phyloP scores from a whole-genome alignment of 805 yeast genomes.

The Kuraishia molischiana region DNA sequence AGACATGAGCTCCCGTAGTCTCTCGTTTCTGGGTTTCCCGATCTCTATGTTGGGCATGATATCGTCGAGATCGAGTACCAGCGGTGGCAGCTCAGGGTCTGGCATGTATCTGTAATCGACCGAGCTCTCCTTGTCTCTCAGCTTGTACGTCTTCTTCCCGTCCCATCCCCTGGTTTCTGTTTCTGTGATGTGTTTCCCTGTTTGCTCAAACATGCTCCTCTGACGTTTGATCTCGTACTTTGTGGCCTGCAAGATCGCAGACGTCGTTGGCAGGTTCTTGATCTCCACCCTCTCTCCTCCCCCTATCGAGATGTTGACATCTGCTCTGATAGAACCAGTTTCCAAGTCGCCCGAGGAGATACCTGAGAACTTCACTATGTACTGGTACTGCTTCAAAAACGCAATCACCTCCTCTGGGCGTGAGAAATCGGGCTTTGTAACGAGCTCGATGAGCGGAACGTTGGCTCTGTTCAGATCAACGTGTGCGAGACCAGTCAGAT shows the following conservation, averaged over 20 bases:
- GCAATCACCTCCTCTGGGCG: slow-evolving; percentile 58
- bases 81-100: slow-evolving; percentile 74
- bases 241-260: slow-evolving; percentile 72
- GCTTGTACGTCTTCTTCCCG: slow-evolving; percentile 19
- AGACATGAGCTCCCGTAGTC: slow-evolving; percentile 31
- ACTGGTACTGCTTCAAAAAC: slow-evolving; percentile 75
- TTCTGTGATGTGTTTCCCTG: background rate
- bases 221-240: slow-evolving; percentile 70
- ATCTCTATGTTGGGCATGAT: slow-evolving; percentile 26
- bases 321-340: slow-evolving; percentile 91
- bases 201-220: slow-evolving; percentile 13
- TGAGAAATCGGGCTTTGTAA: slow-evolving; percentile 81
- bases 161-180: background rate
- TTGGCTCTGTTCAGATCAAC: slow-evolving; percentile 82
- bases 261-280: slow-evolving; percentile 78
- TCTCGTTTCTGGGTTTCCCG: slow-evolving; percentile 45
- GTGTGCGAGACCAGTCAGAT: slow-evolving; percentile 25
- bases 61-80: slow-evolving; percentile 35
- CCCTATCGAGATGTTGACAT: slow-evolving; percentile 81
- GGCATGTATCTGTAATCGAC: slow-evolving; percentile 92
- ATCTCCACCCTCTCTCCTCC: slow-evolving; percentile 73
- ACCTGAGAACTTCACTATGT: slow-evolving; percentile 53
- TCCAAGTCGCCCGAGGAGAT: slow-evolving; percentile 89
- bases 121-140: slow-evolving; percentile 71
- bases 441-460: slow-evolving; percentile 82